phyloP scores from a whole-genome alignment of 2,329 filamentous ascomycete species.

The Domatiomyces globalis region DNA sequence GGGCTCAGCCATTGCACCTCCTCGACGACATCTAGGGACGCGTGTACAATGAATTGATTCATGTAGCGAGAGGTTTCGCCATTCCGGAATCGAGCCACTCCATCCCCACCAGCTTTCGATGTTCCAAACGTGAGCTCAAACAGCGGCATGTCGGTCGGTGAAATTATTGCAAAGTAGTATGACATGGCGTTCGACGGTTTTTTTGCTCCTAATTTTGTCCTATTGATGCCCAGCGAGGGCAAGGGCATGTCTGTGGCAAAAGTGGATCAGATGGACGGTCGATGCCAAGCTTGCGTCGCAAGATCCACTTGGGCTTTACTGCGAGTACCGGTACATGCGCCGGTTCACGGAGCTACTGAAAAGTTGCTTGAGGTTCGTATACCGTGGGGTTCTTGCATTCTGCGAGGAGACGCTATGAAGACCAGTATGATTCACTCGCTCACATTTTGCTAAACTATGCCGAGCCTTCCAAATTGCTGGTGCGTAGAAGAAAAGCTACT shows the following conservation, averaged over 20 bases:
- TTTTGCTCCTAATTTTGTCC: not conserved
- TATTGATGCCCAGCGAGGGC: too few species aligned
- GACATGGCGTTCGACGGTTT: slow-evolving; percentile 51
- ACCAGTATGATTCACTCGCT: too few species aligned
- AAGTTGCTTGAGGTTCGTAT: too few species aligned
- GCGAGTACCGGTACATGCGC: too few species aligned
- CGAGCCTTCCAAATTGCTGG: not conserved
- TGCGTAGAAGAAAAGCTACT: too few species aligned
- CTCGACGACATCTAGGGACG: slow-evolving; percentile 84
- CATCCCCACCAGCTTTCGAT: slow-evolving; percentile 89
- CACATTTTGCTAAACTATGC: not conserved
- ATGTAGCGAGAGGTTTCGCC: slow-evolving; percentile 71
- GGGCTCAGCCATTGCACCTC: slow-evolving; percentile 87
- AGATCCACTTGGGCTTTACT: too few species aligned
- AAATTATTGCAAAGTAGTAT: slow-evolving; percentile 96
- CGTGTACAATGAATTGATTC: slow-evolving; percentile 96
- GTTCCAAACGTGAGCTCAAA: slow-evolving; percentile 97
- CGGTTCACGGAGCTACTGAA: too few species aligned
- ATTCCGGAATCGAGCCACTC: slow-evolving; percentile 64
- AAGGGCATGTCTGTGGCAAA: too few species aligned
- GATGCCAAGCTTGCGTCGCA: too few species aligned
- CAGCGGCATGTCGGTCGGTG: slow-evolving; percentile 85
- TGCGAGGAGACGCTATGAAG: too few species aligned
- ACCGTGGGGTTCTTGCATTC: too few species aligned
- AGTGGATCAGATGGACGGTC: too few species aligned